Conservation (phyloP, 345 rosid genomes). For the Turritis glabra region DNA sequence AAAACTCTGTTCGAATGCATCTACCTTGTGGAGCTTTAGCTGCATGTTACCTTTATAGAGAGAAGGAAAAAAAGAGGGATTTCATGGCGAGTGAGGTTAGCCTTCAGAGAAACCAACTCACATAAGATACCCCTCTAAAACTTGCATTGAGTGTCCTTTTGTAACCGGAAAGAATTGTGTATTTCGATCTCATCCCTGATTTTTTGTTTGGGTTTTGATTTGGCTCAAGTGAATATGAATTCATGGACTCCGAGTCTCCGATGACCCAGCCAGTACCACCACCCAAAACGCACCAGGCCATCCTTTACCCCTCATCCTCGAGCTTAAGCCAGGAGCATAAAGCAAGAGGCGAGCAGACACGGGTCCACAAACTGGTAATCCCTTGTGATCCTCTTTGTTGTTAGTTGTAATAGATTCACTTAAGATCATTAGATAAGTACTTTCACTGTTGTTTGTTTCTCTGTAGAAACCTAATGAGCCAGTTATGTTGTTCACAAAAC, state of each 20-base stretch:
- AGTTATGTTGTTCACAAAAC: constrained; percentile 77
- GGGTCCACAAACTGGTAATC: constrained; percentile 72
- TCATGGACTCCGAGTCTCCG: constrained; percentile 82
- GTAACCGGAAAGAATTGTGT: background rate
- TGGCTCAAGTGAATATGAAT: constrained; percentile 83
- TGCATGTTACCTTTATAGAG: constrained; percentile 57
- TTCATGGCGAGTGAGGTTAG: constrained; percentile 74
- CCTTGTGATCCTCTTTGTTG: background rate
- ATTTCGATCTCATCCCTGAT: background rate
- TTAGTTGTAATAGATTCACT: background rate
- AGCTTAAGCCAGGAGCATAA: constrained; percentile 49
- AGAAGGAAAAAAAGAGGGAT: constrained; percentile 88
- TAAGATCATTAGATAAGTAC: background rate
- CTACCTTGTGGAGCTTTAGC: constrained; percentile 97
- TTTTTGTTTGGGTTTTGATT: constrained; percentile 32
- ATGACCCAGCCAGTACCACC: constrained; percentile 65
- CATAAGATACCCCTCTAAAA: constrained; percentile 54
- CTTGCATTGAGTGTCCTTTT: background rate
- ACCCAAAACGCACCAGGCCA: constrained; percentile 47
- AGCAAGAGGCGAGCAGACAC: constrained; percentile 68
- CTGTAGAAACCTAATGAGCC: constrained; percentile 85
- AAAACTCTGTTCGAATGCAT: constrained; percentile 78
- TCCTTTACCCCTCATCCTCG: constrained; percentile 45
- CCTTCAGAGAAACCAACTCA: constrained; percentile 84
- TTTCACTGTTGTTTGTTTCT: background rate